A percentile compares a stretch with the other conserved stretches of the same genome.
phyloP scores from a whole-genome alignment of 2,329 filamentous ascomycete genomes.

The Neonectria ditissima region DNA sequence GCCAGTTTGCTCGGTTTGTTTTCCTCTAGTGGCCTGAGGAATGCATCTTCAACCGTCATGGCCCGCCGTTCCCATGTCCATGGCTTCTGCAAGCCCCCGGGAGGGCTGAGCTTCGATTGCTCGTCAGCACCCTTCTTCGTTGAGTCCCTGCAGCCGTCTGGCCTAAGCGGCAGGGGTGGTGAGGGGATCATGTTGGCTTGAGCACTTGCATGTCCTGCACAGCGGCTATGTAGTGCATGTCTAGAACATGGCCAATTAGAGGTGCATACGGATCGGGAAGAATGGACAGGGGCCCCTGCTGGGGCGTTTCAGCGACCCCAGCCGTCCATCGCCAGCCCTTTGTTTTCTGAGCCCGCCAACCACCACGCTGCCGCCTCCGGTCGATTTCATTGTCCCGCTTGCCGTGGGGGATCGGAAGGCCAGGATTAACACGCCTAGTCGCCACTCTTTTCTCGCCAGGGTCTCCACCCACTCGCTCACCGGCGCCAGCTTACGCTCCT shows the following conservation, averaged over 20 bases:
- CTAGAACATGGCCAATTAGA: slow-evolving; percentile 51
- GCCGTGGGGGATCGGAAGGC: slow-evolving; percentile 39
- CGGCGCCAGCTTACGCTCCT: slow-evolving; percentile 42
- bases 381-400: slow-evolving; percentile 25
- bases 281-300: slow-evolving; percentile 43
- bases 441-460: slow-evolving; percentile 42
- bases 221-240: slow-evolving; percentile 56
- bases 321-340: slow-evolving; percentile 39
- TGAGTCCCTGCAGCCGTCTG: slow-evolving; percentile 48
- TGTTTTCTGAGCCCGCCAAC: slow-evolving; percentile 35
- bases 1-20: slow-evolving; percentile 16
- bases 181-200: slow-evolving; percentile 48
- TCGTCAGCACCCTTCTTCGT: slow-evolving; percentile 22
- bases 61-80: slow-evolving; percentile 39
- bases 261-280: slow-evolving; percentile 40
- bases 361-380: slow-evolving; percentile 27
- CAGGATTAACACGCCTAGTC: slow-evolving; percentile 39
- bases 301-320: slow-evolving; percentile 48
- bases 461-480: slow-evolving; percentile 39
- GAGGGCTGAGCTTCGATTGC: slow-evolving; percentile 42
- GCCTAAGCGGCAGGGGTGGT: slow-evolving; percentile 41
- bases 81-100: slow-evolving; percentile 36
- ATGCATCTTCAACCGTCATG: slow-evolving; percentile 38
- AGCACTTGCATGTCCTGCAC: slow-evolving; percentile 57
- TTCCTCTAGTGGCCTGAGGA: slow-evolving; percentile 36